A percentile compares a stretch with the other conserved stretches of the same genome.
Evolutionary conservation across 306 rosid species (phyloP).

Genomic region (Acacia crassicarpa): DNA sequence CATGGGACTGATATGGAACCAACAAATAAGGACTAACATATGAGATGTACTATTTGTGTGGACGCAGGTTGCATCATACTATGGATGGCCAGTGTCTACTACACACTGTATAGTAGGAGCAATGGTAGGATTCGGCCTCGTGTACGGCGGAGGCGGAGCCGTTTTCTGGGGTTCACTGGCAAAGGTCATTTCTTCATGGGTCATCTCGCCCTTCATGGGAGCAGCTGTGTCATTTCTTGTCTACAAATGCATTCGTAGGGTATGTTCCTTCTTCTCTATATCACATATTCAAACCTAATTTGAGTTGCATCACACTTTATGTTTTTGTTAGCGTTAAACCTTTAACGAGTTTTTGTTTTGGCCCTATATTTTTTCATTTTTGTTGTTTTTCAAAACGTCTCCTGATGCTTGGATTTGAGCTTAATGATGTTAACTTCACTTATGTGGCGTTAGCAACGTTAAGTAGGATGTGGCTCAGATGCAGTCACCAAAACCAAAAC

Average conservation of each 20-base stretch:
- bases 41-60: background rate
- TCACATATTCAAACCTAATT: background rate
- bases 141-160: constrained; percentile 83
- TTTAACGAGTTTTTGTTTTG: no score
- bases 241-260: constrained; percentile 93
- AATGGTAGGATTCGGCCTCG: constrained; percentile 95
- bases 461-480: no score
- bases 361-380: no score
- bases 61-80: constrained; percentile 81
- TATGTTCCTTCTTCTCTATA: constrained; percentile 33
- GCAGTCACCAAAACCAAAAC: no score
- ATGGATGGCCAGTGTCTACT: constrained; percentile 98
- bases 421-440: no score
- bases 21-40: background rate
- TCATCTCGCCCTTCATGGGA: constrained; percentile 86
- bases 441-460: no score
- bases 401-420: no score
- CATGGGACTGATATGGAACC: background rate
- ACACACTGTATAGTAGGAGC: constrained; percentile 98
- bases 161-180: constrained; percentile 97
- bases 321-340: no score
- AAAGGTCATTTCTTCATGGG: constrained; percentile 88
- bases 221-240: constrained; percentile 92
- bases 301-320: background rate
- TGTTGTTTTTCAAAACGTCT: no score